Evolutionary conservation across 192 early-diverging fungal species (phyloP).

Genomic region (Linnemannia schmuckeri): DNA sequence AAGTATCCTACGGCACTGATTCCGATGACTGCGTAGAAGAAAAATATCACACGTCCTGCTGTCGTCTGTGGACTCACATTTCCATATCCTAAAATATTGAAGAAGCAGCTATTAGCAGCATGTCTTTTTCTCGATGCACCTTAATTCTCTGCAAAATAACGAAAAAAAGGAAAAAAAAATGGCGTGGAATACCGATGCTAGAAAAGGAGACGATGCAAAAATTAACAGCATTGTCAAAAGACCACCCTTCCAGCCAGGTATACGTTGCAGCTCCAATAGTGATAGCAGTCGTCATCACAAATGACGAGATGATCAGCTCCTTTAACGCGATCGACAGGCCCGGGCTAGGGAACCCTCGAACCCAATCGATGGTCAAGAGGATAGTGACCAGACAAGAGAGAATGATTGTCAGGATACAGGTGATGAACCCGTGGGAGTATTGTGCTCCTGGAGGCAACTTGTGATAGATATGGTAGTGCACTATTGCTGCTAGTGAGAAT

Average conservation of each 20-base stretch:
- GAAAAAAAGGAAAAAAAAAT: background rate
- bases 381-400: slow-evolving; percentile 31
- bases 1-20: slow-evolving; percentile 43
- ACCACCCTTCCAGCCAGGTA: slow-evolving; percentile 37
- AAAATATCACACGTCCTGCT: slow-evolving; percentile 31
- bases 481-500: slow-evolving; percentile 31
- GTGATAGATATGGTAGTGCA: slow-evolving; percentile 10
- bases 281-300: slow-evolving; percentile 44
- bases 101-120: too few species aligned
- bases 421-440: slow-evolving; percentile 45
- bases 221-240: slow-evolving; percentile 45
- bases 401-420: slow-evolving; percentile 20
- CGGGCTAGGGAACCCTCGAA: slow-evolving; percentile 40
- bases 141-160: background rate
- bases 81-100: slow-evolving; percentile 31
- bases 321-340: slow-evolving; percentile 39
- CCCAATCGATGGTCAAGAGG: slow-evolving; percentile 41
- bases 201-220: slow-evolving; percentile 56
- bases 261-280: slow-evolving; percentile 31
- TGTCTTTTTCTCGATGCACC: too few species aligned
- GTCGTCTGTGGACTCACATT: slow-evolving; percentile 34
- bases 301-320: slow-evolving; percentile 47
- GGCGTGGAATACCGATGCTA: slow-evolving; percentile 25
- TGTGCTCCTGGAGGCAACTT: slow-evolving; percentile 20
- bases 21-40: slow-evolving; percentile 36